A percentile compares a stretch with the other conserved stretches of the same genome.
Conservation (phyloP, 225 moss, liverwort and hornwort species). For the Polytrichum formosum region DNA sequence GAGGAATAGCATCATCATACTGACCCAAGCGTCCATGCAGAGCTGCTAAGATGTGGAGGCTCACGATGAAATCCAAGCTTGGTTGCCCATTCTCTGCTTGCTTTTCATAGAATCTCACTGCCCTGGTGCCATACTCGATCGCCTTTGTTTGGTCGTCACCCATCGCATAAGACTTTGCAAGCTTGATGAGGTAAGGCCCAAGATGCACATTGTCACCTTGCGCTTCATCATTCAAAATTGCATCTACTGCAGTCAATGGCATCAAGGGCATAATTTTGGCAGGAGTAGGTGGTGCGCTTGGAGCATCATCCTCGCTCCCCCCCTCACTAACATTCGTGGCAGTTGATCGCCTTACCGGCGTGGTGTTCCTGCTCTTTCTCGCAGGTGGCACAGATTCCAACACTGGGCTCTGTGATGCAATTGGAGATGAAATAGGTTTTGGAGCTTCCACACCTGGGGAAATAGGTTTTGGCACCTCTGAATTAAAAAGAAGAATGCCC, state of each 20-base stretch:
- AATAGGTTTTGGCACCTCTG: conserved; percentile 13
- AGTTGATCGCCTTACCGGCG: conserved; percentile 30
- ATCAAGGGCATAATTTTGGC: conserved; percentile 52
- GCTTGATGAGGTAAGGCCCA: conserved; percentile 71
- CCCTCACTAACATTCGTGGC: conserved; percentile 25
- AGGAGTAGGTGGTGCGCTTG: conserved; percentile 16
- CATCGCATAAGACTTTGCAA: conserved; percentile 81
- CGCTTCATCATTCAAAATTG: conserved; percentile 49
- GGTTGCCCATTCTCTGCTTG: conserved; percentile 64
- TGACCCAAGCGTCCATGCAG: conserved; percentile 86
- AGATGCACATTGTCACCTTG: conserved; percentile 40
- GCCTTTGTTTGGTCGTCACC: conserved; percentile 87
- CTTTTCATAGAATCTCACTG: conserved; percentile 81
- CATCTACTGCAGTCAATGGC: conserved; percentile 46
- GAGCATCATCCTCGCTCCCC: conserved; percentile 26
- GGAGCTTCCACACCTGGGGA: conserved; percentile 25
- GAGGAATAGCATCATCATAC: conserved; percentile 71
- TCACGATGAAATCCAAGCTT: conserved; percentile 85
- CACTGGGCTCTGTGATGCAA: conserved; percentile 7
- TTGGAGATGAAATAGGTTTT: conserved; percentile 7
- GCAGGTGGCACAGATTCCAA: conserved; percentile 5
- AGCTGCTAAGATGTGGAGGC: conserved; percentile 90
- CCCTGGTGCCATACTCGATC: conserved; percentile 77
- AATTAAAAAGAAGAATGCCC: conserved; percentile 8
- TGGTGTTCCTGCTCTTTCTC: conserved; percentile 25